Conservation (phyloP, 345 rosid genomes). For the Erucastrum elatum region DNA sequence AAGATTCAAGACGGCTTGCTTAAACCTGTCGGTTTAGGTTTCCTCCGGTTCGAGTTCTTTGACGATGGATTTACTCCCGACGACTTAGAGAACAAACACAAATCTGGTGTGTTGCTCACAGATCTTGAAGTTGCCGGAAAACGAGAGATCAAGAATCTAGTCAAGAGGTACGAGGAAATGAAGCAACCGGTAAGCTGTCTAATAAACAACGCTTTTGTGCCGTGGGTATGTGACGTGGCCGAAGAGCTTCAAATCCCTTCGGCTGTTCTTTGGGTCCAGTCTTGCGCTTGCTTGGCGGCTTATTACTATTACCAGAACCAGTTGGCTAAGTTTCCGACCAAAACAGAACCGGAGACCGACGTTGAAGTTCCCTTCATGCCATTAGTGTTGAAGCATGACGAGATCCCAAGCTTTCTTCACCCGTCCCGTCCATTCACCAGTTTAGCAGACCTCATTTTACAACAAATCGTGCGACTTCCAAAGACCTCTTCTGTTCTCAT, state of each 20-base stretch:
- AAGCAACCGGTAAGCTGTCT: conserved; percentile 53
- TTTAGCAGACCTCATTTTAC: conserved; percentile 43
- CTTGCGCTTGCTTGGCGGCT: conserved; percentile 63
- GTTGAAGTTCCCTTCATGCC: conserved; percentile 64
- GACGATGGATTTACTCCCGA: conserved; percentile 50
- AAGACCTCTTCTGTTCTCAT: conserved; percentile 60
- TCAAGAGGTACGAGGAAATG: conserved; percentile 31
- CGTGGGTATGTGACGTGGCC: conserved; percentile 81
- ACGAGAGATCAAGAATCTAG: conserved; percentile 45
- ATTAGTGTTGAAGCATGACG: conserved; percentile 53
- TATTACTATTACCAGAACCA: conserved; percentile 61
- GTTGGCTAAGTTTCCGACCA: conserved; percentile 53
- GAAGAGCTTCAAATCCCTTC: conserved; percentile 61
- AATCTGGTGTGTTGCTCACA: conserved; percentile 4
- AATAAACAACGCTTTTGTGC: conserved; percentile 68
- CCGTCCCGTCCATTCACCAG: conserved; percentile 34
- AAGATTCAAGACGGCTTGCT: conserved; percentile 46
- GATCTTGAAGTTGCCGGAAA: conserved; percentile 59
- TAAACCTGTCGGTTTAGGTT: conserved; percentile 56
- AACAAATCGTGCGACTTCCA: conserved; percentile 50
- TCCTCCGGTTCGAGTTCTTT: conserved; percentile 66
- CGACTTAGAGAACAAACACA: conserved; percentile 39
- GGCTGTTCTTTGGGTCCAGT: conserved; percentile 85
- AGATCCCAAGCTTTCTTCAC: conserved; percentile 71
- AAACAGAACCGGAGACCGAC: conserved; percentile 49